Evolutionary conservation across 495 filamentous ascomycete genomes (phyloP).

Genomic region (Lepraria neglecta): DNA sequence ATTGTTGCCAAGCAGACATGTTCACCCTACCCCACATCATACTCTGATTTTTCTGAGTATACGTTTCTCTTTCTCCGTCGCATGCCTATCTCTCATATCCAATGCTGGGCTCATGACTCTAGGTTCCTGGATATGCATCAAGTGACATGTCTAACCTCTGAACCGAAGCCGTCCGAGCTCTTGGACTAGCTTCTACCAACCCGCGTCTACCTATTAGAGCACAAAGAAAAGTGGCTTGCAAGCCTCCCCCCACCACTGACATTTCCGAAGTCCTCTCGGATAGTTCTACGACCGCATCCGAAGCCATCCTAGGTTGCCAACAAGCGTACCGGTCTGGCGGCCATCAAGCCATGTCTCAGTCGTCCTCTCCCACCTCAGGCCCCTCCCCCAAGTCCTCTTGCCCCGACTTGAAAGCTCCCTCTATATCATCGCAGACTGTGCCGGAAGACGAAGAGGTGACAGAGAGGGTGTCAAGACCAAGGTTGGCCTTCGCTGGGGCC

Average conservation of each 20-base stretch:
- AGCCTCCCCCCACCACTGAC: neutral
- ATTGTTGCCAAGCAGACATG: slow-evolving; percentile 2
- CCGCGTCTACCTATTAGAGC: neutral
- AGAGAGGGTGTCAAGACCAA: slow-evolving; percentile 20
- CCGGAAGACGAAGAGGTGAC: slow-evolving; percentile 13
- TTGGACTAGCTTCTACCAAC: neutral
- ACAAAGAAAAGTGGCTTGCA: neutral
- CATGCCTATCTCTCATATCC: neutral
- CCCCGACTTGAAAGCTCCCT: neutral
- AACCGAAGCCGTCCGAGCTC: neutral
- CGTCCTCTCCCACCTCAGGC: slow-evolving; percentile 11
- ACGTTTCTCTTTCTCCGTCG: neutral
- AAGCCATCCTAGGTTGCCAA: neutral
- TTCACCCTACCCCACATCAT: slow-evolving; percentile 1
- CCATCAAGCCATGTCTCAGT: slow-evolving; percentile 8
- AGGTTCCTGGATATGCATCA: neutral
- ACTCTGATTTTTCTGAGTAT: neutral
- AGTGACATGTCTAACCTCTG: neutral
- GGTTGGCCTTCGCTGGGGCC: slow-evolving; percentile 18
- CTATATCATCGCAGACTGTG: slow-evolving; percentile 6
- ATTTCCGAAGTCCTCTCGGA: neutral
- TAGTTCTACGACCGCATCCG: neutral
- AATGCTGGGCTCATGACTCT: neutral
- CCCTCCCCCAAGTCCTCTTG: slow-evolving; percentile 3
- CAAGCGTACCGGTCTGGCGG: neutral